A percentile compares a stretch with the other conserved stretches of the same genome.
Evolutionary conservation across 2,329 filamentous ascomycete genomes (phyloP).

Genomic region (Ambrosiella cleistominuta): DNA sequence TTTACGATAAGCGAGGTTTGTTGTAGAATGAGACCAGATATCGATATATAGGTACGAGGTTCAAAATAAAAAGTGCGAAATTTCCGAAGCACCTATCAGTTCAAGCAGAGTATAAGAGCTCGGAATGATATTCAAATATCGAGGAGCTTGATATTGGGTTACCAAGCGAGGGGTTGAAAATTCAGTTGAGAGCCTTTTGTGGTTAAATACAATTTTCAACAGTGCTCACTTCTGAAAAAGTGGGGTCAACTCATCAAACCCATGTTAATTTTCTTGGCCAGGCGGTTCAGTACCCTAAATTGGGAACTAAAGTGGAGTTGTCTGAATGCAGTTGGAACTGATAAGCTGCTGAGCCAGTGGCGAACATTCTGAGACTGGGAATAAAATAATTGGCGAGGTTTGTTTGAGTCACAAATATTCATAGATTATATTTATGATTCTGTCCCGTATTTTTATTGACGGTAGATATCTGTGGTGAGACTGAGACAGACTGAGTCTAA

Average conservation of each 20-base stretch:
- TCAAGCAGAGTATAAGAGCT: too few species aligned
- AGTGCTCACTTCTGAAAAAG: neutral
- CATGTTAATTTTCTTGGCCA: neutral
- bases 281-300: neutral
- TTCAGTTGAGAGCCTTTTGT: conserved; percentile 9
- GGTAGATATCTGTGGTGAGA: too few species aligned
- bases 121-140: neutral
- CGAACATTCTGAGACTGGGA: too few species aligned
- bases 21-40: neutral
- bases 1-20: neutral
- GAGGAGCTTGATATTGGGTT: neutral
- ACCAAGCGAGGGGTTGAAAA: conserved; percentile 12
- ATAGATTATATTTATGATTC: too few species aligned
- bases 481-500: too few species aligned
- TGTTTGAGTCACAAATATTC: too few species aligned
- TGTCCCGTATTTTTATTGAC: too few species aligned
- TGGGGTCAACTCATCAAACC: neutral
- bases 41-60: neutral
- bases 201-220: neutral
- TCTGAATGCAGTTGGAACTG: neutral
- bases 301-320: neutral
- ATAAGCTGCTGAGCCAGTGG: too few species aligned
- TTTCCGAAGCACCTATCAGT: too few species aligned
- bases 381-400: too few species aligned
- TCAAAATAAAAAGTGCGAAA: too few species aligned